Base-by-base conservation (phyloP, 148 eudicot species). In the Rhododendron mucronatum region DNA sequence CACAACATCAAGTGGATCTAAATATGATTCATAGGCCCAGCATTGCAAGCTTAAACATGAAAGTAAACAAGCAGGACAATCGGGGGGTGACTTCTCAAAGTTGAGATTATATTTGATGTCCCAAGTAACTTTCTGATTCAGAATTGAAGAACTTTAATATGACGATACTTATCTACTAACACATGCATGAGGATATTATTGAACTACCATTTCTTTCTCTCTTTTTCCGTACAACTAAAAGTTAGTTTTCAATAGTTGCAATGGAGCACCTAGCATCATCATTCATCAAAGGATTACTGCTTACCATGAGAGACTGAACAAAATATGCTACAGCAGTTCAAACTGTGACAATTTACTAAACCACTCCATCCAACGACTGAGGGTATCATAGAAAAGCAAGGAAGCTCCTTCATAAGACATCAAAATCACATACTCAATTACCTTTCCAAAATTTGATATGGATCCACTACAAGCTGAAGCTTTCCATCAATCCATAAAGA, bases 401-500 rank as follows among this genome's bases (percentile, higher is more conserved):
- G 65, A 51, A 51, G 26, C 5, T 39, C 53, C 81, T 78, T 45
- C 18, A 45, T 78, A 39, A 78, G n/a, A 47, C 55, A 78, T n/a
- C 55, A 78, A 44, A 44, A 23, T 23, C 12, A 4, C 57, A 50
- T n/a, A 80, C 13, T 6, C 28, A 48, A 18, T 74, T 91, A 94
- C 98, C 98, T 93, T 88, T 96, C 98, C 81, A 96, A 92, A 84
- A 96, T 84, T 89, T 92, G 97, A 88, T 92, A 96, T 59, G 98
- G 98, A 89, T 96, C 97, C 67, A 77, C 92, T 63, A 96, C 94
- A 86, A 96, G 98, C 90, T 93, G 92, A 88, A 96, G 98, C 91
- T 96, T 96, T 80, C 98, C 98, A 86, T 95, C 98, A 79, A 95
- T 92, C 98, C 98, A 95, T 59, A 95, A 88, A 80, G 98, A 96